These are phyloP conservation scores for Lasiosphaeriaceae sp. DNA, from an alignment of 495 filamentous ascomycete genomes.

Conservation along the genomic window DNA sequence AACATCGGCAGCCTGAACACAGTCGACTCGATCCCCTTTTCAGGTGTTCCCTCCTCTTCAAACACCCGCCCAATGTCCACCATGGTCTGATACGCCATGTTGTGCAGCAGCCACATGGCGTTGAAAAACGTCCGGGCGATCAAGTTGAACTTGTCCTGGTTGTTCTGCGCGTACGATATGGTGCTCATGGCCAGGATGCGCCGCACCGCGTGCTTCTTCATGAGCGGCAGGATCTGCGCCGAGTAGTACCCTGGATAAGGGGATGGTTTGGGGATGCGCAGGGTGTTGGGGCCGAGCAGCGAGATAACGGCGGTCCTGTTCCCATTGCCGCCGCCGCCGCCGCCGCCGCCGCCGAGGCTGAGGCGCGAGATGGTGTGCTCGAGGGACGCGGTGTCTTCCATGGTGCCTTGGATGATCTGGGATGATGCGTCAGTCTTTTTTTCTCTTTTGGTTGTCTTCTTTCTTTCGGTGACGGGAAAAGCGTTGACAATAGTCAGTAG, in stretches of 20 bases:
- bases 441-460: background rate
- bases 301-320: constrained; percentile 18
- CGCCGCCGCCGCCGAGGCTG: background rate
- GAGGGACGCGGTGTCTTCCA: constrained; percentile 6
- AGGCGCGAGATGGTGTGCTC: constrained; percentile 5
- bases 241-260: constrained; percentile 12
- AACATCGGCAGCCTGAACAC: constrained; percentile 16
- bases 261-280: background rate
- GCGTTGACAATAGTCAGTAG: too few relatives aligned
- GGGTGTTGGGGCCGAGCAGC: constrained; percentile 15
- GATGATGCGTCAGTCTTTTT: background rate
- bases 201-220: constrained; percentile 16
- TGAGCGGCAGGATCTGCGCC: constrained; percentile 3
- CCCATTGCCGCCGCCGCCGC: too few relatives aligned
- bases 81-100: constrained; percentile 3
- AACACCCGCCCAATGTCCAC: constrained; percentile 8
- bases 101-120: constrained; percentile 2
- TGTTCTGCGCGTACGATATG: constrained; percentile 2
- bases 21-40: constrained; percentile 17
- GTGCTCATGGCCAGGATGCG: constrained; percentile 16
- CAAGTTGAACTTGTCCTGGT: background rate
- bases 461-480: background rate
- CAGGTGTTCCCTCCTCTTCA: constrained; percentile 3
- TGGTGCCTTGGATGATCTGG: constrained; percentile 15
- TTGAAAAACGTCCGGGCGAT: background rate